Evolutionary conservation across 2,329 filamentous ascomycete species (phyloP), one percentile per base, ranked within the genome.

Genomic region (Colletotrichum liriopes): DNA sequence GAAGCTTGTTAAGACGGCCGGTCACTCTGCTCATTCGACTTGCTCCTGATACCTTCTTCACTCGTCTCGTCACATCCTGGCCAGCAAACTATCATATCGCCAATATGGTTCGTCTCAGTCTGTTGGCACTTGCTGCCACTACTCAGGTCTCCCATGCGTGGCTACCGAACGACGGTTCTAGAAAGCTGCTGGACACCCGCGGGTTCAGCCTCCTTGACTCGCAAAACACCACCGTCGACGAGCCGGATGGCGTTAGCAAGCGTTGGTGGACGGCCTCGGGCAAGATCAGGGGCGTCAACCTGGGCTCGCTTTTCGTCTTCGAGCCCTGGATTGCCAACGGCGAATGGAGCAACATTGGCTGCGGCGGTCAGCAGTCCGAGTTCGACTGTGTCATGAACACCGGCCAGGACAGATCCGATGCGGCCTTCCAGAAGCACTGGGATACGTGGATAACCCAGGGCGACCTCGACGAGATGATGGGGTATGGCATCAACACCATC

Each of bases 211-310:
- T 73, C 5, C 71, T 73, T n/a, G 71, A 73, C 2, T 51, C 41
- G 5, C 67, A 71, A 16, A 73, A 73, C 49, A 62, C 67, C 11
- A 71, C 67, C 7, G 26, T 49, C 49, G 60, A 56, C 18, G 67
- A 32, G 37, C 18, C 58, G 16, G n/a, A 35, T 12, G 66, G 51
- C 41, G 23, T 71, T 14, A 54, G 37, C 29, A 65, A 61, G 62
- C 71, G 71, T n/a, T 73, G 71, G 71, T 66, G 62, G 71, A 70
- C 60, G n/a, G 71, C 60, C 11, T 65, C 71, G 11, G 72, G 70
- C 64, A 88, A 87, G 76, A 85, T 90, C 63, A 85, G 87, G 12
- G 88, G 88, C 41, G 88, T 90, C 67, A 89, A 90, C 76, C 79
- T 89, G 11, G 87, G 88, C 7, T 84, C 85, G 0, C 81, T 85